Conservation (phyloP, 805 yeast genomes). For the Candida nitratophila region DNA sequence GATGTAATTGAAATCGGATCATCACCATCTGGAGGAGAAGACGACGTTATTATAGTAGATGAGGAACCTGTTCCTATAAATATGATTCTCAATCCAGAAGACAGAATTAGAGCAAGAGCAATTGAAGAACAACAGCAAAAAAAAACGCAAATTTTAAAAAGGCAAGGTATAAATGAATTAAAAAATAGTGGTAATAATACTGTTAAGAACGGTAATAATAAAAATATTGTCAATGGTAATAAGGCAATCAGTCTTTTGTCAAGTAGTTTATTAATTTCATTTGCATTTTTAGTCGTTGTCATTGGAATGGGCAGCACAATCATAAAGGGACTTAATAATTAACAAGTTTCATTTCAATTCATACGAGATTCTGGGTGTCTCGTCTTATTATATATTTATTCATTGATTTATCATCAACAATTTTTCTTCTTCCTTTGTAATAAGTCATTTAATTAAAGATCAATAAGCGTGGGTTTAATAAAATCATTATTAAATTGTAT, state of each 20-base stretch:
- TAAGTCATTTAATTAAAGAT: no score
- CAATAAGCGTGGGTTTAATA: no score
- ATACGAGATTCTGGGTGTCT: no score
- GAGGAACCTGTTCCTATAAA: slow-evolving; percentile 22
- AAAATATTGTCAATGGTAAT: neutral
- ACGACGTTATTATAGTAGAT: slow-evolving; percentile 8
- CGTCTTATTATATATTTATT: no score
- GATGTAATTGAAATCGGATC: no score
- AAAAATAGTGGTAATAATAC: no score
- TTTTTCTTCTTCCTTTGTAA: no score
- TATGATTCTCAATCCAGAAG: slow-evolving; percentile 57
- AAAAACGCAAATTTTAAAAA: neutral
- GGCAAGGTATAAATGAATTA: neutral
- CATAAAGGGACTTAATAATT: neutral
- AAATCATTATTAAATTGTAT: no score
- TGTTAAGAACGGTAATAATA: slow-evolving; percentile 1
- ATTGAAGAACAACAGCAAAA: neutral
- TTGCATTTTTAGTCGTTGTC: slow-evolving; percentile 11
- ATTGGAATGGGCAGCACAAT: slow-evolving; percentile 10
- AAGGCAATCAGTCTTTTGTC: neutral
- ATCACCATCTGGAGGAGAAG: neutral
- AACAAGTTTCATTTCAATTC: no score
- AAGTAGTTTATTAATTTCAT: slow-evolving; percentile 4
- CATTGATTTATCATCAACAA: no score
- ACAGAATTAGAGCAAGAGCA: slow-evolving; percentile 46